Conservation (phyloP, 176 grass and related monocot species). For the Pontederia crassipes region DNA sequence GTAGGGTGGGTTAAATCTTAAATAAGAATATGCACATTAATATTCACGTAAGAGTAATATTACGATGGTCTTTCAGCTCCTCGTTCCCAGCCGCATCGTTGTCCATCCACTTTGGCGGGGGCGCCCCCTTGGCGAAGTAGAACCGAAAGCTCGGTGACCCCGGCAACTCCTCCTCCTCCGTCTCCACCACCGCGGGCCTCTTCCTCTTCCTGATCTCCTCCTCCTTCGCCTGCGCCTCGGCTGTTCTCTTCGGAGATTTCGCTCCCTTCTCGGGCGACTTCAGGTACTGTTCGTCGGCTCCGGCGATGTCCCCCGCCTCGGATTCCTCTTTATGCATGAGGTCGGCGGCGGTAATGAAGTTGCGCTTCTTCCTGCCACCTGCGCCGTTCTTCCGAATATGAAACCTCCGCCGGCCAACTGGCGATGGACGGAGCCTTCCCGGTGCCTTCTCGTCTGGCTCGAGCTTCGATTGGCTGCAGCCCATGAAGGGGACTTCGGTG, state of each 20-base stretch:
- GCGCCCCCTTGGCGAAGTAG: not conserved
- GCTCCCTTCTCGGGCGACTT: not conserved
- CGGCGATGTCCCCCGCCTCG: constrained; percentile 6
- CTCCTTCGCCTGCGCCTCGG: constrained; percentile 4
- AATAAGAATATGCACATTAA: not conserved
- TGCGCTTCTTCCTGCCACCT: not conserved
- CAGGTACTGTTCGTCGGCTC: not conserved
- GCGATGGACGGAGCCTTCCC: not conserved
- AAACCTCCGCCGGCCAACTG: not conserved
- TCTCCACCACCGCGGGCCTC: too few relatives aligned
- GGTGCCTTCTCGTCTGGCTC: not conserved
- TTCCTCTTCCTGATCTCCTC: not conserved
- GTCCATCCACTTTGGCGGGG: not conserved
- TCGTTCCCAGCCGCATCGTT: not conserved
- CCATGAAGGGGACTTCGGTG: not conserved
- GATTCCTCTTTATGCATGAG: not conserved
- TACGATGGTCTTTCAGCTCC: not conserved
- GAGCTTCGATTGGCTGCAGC: constrained; percentile 5
- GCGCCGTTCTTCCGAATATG: not conserved
- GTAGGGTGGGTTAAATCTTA: too few relatives aligned
- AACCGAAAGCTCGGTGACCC: constrained; percentile 9
- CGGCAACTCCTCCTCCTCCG: not conserved
- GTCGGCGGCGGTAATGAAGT: constrained; percentile 3
- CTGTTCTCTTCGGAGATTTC: constrained; percentile 6
- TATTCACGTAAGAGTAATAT: not conserved